Conservation (phyloP, 768 basidiomycete species). For the Termitomyces sp. region DNA sequence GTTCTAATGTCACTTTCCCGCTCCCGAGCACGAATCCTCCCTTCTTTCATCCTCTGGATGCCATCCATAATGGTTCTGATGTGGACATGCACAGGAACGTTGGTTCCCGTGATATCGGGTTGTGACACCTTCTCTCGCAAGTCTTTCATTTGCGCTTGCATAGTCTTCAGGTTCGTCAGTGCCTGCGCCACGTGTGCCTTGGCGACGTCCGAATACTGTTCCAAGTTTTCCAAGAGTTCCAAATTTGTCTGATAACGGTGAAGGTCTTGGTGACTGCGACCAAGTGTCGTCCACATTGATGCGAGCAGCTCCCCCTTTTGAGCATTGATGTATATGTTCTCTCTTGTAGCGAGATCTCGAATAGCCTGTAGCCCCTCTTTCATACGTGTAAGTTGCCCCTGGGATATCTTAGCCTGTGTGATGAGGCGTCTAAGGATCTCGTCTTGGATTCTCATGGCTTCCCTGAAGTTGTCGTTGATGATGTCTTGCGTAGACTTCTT, state of each 20-base stretch:
- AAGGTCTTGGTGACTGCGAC: constrained; percentile 34
- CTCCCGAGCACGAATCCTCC: constrained; percentile 27
- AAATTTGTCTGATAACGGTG: constrained; percentile 28
- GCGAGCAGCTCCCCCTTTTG: constrained; percentile 36
- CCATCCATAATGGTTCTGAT: constrained; percentile 43
- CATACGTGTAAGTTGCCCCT: constrained; percentile 35
- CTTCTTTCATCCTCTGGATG: constrained; percentile 35
- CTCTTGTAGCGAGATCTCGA: constrained; percentile 35
- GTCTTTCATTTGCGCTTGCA: constrained; percentile 50
- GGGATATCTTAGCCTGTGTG: constrained; percentile 35
- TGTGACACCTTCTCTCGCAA: constrained; percentile 41
- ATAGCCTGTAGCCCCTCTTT: constrained; percentile 36
- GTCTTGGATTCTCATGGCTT: constrained; percentile 39
- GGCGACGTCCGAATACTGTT: constrained; percentile 36
- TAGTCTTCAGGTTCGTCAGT: constrained; percentile 35
- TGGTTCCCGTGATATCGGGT: constrained; percentile 37
- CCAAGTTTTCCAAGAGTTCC: constrained; percentile 32
- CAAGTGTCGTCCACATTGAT: constrained; percentile 45
- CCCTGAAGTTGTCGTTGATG: constrained; percentile 16
- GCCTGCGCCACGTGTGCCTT: constrained; percentile 40
- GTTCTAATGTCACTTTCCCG: constrained; percentile 19
- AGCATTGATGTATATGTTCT: constrained; percentile 26
- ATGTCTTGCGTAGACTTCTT: constrained; percentile 17
- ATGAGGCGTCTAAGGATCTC: constrained; percentile 33
- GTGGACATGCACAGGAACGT: constrained; percentile 49